These are phyloP conservation scores for Barbarea vulgaris DNA, from an alignment of 345 rosid species.

Conservation along the genomic window DNA sequence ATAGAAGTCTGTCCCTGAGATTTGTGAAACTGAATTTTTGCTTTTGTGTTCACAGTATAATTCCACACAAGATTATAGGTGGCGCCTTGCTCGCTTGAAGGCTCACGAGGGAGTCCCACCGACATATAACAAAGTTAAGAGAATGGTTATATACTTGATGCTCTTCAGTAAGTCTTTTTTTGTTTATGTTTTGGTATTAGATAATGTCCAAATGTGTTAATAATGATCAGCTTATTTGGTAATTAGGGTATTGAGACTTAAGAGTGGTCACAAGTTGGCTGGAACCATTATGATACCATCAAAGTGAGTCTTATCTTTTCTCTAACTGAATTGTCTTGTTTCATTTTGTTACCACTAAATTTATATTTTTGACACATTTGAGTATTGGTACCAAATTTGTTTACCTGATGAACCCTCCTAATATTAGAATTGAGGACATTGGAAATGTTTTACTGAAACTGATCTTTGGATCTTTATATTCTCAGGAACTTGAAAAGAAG, in stretches of 20 bases:
- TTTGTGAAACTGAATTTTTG: not conserved
- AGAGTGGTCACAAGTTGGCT: conserved; percentile 69
- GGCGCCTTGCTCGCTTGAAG: conserved; percentile 68
- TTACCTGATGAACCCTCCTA: not conserved
- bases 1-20: not conserved
- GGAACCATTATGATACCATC: conserved; percentile 71
- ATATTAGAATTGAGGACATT: no score
- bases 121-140: conserved; percentile 63
- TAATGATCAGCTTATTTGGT: not conserved
- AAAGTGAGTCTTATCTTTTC: conserved; percentile 42
- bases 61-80: conserved; percentile 69
- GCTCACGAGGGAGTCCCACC: conserved; percentile 67
- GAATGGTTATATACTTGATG: conserved; percentile 75
- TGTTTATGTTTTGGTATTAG: not conserved
- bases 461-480: not conserved
- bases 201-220: not conserved
- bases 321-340: not conserved
- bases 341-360: not conserved
- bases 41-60: conserved; percentile 46
- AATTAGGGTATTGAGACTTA: conserved; percentile 71
- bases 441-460: not conserved
- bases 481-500: conserved; percentile 70
- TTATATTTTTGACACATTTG: not conserved
- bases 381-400: not conserved
- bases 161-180: conserved; percentile 53